These are phyloP conservation scores for Paecilomyces formosus DNA, from an alignment of 2,329 filamentous ascomycete species.

Conservation along the genomic window DNA sequence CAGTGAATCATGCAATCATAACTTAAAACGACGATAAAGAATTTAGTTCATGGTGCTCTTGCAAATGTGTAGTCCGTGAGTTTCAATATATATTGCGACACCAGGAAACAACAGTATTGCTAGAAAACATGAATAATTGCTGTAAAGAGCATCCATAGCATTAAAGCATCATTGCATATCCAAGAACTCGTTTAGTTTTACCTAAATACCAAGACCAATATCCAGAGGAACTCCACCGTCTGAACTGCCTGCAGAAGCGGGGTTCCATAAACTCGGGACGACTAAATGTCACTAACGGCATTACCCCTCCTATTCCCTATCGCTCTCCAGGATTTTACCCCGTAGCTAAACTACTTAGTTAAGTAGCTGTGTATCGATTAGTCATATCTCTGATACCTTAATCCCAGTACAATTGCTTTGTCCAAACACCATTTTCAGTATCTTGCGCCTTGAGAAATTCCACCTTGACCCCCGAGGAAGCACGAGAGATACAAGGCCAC, in stretches of 20 bases:
- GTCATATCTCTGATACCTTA: background rate
- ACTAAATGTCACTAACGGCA: background rate
- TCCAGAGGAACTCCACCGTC: background rate
- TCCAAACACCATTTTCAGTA: background rate
- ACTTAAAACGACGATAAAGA: too few relatives aligned
- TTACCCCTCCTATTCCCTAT: background rate
- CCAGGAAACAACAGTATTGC: too few relatives aligned
- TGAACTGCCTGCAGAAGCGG: background rate
- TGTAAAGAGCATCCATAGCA: too few relatives aligned
- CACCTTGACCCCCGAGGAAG: background rate
- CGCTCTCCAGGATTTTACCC: too few relatives aligned
- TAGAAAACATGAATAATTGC: too few relatives aligned
- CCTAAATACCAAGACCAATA: background rate
- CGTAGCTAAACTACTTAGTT: too few relatives aligned
- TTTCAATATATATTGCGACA: too few relatives aligned
- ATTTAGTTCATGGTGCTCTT: too few relatives aligned
- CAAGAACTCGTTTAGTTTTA: too few relatives aligned
- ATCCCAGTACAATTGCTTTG: background rate
- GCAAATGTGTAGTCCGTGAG: too few relatives aligned
- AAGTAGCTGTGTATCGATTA: background rate
- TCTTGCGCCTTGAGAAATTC: background rate
- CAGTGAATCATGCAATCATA: too few relatives aligned
- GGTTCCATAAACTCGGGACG: background rate
- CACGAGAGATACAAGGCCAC: background rate
- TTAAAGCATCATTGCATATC: too few relatives aligned